These are phyloP conservation scores for Pluteus cervinus DNA, from an alignment of 768 basidiomycete species.

Conservation along the genomic window DNA sequence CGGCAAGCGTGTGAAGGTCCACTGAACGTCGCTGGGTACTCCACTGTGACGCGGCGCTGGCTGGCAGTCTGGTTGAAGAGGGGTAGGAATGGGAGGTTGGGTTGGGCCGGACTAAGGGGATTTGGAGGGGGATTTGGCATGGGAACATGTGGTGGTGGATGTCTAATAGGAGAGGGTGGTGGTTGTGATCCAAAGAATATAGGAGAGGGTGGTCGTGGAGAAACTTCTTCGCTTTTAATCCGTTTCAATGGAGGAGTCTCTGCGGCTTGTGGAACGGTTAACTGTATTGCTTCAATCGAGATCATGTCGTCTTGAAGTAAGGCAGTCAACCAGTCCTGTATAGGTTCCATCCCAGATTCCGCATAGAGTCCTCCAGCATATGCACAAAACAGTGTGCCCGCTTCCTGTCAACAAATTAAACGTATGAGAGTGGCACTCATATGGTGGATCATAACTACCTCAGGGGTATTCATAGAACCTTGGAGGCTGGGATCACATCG, in stretches of 20 bases:
- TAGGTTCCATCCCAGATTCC: slow-evolving; percentile 43
- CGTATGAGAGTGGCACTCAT: slow-evolving; percentile 11
- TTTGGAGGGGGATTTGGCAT: slow-evolving; percentile 26
- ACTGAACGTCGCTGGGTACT: slow-evolving; percentile 52
- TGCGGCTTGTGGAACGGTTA: slow-evolving; percentile 10
- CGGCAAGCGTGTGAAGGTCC: slow-evolving; percentile 65
- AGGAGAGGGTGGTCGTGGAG: slow-evolving; percentile 16
- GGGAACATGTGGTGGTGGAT: slow-evolving; percentile 16
- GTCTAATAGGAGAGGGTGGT: slow-evolving; percentile 17
- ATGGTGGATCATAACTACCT: slow-evolving; percentile 25
- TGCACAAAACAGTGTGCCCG: slow-evolving; percentile 50
- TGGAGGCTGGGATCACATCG: slow-evolving; percentile 37
- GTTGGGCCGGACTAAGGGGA: slow-evolving; percentile 60
- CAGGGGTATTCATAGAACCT: slow-evolving; percentile 25
- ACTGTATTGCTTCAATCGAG: background rate
- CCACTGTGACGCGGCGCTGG: slow-evolving; percentile 57
- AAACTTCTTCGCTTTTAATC: slow-evolving; percentile 30
- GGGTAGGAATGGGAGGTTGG: slow-evolving; percentile 57
- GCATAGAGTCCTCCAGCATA: slow-evolving; percentile 62
- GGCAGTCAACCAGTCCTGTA: slow-evolving; percentile 52
- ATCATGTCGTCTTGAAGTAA: slow-evolving; percentile 12
- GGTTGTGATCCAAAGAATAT: slow-evolving; percentile 30
- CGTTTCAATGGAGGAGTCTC: slow-evolving; percentile 33
- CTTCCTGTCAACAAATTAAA: too few species aligned
- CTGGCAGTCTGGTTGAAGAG: slow-evolving; percentile 70